Conservation (phyloP, 2,329 filamentous ascomycete genomes). For the Aciculosporium take region DNA sequence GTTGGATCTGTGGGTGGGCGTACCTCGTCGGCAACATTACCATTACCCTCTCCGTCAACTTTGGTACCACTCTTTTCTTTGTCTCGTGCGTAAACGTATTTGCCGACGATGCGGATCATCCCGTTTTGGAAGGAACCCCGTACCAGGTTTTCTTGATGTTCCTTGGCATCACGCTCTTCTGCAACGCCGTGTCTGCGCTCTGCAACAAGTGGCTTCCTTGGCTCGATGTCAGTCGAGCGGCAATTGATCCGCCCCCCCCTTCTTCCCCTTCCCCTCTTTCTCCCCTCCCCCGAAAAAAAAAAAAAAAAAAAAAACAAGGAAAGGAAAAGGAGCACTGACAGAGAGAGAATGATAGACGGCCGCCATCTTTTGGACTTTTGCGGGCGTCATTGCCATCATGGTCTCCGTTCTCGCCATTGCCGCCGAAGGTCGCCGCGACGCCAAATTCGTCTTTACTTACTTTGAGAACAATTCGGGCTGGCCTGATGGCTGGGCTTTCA, state of each 20-base stretch:
- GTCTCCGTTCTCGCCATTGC: constrained; percentile 50
- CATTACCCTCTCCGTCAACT: constrained; percentile 72
- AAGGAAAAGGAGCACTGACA: background rate
- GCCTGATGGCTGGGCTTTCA: constrained; percentile 58
- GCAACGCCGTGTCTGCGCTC: constrained; percentile 50
- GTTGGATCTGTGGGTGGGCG: constrained; percentile 62
- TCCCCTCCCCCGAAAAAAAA: too few relatives aligned
- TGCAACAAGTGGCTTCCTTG: constrained; percentile 53
- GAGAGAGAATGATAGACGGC: constrained; percentile 32
- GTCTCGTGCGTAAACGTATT: constrained; percentile 43
- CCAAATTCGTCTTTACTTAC: constrained; percentile 49
- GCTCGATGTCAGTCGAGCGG: constrained; percentile 48
- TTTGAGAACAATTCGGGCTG: constrained; percentile 58
- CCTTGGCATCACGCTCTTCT: constrained; percentile 50
- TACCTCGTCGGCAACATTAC: constrained; percentile 70
- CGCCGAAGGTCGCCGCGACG: constrained; percentile 50
- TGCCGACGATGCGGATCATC: constrained; percentile 26
- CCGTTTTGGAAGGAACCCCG: constrained; percentile 30
- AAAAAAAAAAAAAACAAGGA: too few relatives aligned
- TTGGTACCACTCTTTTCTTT: constrained; percentile 56
- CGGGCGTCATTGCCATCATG: constrained; percentile 51
- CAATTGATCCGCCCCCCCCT: too few relatives aligned
- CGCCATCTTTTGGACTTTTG: constrained; percentile 63
- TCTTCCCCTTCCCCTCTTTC: too few relatives aligned
- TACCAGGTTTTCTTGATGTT: constrained; percentile 63